Conservation (phyloP, 352 stramenopile genomes). For the Phytophthora aleatoria region DNA sequence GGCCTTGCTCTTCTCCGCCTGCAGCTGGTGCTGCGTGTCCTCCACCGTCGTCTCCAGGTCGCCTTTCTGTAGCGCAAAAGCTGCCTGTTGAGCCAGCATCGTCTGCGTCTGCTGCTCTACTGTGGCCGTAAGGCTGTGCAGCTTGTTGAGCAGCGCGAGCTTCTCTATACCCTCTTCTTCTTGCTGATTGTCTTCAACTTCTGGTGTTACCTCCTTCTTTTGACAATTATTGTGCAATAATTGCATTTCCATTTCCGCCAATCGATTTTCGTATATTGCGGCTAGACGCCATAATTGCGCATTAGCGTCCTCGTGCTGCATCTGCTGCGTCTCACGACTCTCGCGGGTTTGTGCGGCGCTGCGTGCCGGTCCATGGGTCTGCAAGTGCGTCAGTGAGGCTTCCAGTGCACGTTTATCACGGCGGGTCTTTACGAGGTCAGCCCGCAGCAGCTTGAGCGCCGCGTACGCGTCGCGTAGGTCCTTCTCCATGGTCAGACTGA, state of each 20-base stretch:
- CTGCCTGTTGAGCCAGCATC: slow-evolving; percentile 19
- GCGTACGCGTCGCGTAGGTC: slow-evolving; percentile 57
- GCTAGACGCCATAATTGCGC: slow-evolving; percentile 25
- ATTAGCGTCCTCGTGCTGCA: slow-evolving; percentile 35
- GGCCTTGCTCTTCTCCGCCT: slow-evolving; percentile 14
- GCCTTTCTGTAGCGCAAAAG: slow-evolving; percentile 25
- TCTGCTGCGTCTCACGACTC: slow-evolving; percentile 30
- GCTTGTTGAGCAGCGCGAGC: slow-evolving; percentile 24
- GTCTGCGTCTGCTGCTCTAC: slow-evolving; percentile 33
- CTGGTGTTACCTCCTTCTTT: slow-evolving; percentile 12
- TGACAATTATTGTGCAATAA: slow-evolving; percentile 21
- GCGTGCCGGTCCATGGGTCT: slow-evolving; percentile 16
- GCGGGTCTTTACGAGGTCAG: slow-evolving; percentile 43
- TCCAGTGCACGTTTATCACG: slow-evolving; percentile 42
- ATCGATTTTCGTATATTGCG: slow-evolving; percentile 13
- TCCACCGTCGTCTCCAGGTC: slow-evolving; percentile 34
- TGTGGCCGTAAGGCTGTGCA: slow-evolving; percentile 27
- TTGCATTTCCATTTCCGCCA: slow-evolving; percentile 22
- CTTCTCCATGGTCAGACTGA: slow-evolving; percentile 45
- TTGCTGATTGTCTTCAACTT: slow-evolving; percentile 31
- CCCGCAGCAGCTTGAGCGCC: slow-evolving; percentile 51
- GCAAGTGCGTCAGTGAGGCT: slow-evolving; percentile 20
- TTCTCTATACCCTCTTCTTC: slow-evolving; percentile 20
- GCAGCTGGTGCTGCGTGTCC: slow-evolving; percentile 18
- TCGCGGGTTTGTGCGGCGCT: slow-evolving; percentile 27